A percentile compares a stretch with the other conserved stretches of the same genome.
These are phyloP conservation scores for Lactarius vividus DNA, from an alignment of 768 basidiomycete species.

Conservation along the genomic window DNA sequence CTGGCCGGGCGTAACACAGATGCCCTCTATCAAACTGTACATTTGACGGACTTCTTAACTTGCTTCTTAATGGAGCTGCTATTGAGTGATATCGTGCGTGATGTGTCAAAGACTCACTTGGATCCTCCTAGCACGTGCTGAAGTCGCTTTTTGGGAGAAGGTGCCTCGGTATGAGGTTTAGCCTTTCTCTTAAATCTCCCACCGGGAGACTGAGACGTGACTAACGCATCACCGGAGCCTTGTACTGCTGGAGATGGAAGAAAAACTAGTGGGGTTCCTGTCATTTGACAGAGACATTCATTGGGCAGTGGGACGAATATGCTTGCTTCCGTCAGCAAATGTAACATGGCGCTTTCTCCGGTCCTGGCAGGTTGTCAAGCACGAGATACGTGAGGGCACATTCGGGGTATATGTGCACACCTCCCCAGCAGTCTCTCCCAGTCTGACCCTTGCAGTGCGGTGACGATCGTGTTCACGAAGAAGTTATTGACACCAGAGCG, in stretches of 20 bases:
- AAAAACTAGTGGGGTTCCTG: constrained; percentile 65
- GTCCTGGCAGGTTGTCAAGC: constrained; percentile 47
- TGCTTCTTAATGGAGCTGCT: constrained; percentile 37
- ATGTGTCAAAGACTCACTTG: constrained; percentile 6
- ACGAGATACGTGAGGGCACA: neutral
- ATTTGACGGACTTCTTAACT: constrained; percentile 50
- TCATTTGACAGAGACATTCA: constrained; percentile 79
- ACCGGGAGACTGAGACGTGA: neutral
- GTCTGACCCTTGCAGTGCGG: constrained; percentile 57
- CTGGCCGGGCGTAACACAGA: constrained; percentile 68
- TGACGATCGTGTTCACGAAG: constrained; percentile 74
- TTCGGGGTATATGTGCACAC: constrained; percentile 37
- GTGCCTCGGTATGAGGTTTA: constrained; percentile 7
- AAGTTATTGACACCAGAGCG: constrained; percentile 52
- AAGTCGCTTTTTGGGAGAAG: constrained; percentile 11
- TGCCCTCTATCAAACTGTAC: constrained; percentile 52
- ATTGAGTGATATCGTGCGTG: constrained; percentile 2
- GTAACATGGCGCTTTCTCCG: constrained; percentile 72
- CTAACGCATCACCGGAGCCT: neutral
- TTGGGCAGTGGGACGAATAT: constrained; percentile 80
- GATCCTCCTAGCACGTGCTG: neutral
- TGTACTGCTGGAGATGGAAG: constrained; percentile 32
- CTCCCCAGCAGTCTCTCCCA: constrained; percentile 66
- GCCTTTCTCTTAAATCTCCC: constrained; percentile 20
- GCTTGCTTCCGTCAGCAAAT: constrained; percentile 72